phyloP scores from a whole-genome alignment of 176 grass and related monocot species.

The Pontederia crassipes region DNA sequence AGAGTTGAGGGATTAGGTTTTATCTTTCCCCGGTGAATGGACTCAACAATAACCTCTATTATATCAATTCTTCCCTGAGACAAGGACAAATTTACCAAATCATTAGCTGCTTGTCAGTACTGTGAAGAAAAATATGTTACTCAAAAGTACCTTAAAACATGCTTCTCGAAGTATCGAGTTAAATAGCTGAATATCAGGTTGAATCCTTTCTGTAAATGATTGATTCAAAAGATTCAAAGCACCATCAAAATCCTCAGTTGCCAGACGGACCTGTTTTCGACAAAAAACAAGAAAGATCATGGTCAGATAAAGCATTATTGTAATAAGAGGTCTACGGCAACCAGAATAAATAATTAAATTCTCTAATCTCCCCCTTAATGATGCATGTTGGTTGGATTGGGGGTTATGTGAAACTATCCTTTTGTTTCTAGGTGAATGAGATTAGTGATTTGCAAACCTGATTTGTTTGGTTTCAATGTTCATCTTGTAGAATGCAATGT shows the following conservation, averaged over 20 bases:
- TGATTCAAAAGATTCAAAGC: conserved; percentile 46
- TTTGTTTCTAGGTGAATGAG: too few species aligned
- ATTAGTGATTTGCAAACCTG: too few species aligned
- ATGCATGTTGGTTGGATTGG: too few species aligned
- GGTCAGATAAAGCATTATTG: neutral
- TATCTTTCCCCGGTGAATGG: conserved; percentile 41
- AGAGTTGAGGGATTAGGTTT: conserved; percentile 54
- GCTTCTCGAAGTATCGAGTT: conserved; percentile 59
- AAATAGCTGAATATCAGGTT: conserved; percentile 43
- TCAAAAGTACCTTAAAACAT: conserved; percentile 36
- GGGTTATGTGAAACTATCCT: too few species aligned
- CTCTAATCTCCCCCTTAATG: too few species aligned
- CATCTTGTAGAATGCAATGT: too few species aligned
- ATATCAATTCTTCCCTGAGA: conserved; percentile 68
- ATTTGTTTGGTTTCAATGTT: too few species aligned
- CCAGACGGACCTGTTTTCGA: conserved; percentile 57
- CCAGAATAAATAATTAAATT: too few species aligned
- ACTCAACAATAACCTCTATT: conserved; percentile 54
- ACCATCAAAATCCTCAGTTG: conserved; percentile 48
- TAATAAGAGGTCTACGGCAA: too few species aligned
- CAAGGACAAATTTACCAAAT: conserved; percentile 16
- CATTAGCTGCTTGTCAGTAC: neutral
- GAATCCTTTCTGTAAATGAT: conserved; percentile 38
- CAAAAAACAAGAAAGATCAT: conserved; percentile 19
- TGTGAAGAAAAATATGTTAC: neutral